Base-by-base conservation (phyloP, 1,284 basidiomycete species). In the Phaffia rhodozyma region DNA sequence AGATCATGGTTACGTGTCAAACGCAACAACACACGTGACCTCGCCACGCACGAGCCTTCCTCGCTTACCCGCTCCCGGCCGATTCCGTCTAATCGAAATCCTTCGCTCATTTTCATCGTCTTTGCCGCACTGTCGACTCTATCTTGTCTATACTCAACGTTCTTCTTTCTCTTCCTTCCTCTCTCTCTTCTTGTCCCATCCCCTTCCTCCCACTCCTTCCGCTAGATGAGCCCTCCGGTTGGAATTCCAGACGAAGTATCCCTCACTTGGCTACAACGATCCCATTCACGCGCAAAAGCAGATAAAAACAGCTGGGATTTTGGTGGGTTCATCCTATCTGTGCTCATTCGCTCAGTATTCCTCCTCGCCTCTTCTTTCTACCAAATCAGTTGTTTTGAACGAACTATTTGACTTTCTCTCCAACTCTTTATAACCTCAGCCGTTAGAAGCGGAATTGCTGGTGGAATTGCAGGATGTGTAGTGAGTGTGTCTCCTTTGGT, bases 401-500 rank as follows among this genome's bases (percentile, higher is more conserved):
- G 23, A 16, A n/a, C 34, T 34, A 25, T 11, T 4, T 13, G 9
- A 6, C 25, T 16, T 1, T 23, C 34, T 51, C 7, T n/a, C 16
- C 32, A 7, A 18, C 27, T 29, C 21, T 23, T 30, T n/a, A 13
- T 7, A 16, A 43, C n/a, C n/a, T 5, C 61, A 77, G 76, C 76
- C 2, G 61, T 77, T 27, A 73, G 73, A 23, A 76, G 75, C 58
- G 89, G 91, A 55, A 74, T 96, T 58, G 92, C 92, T 38, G 93
- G 93, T 63, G 93, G 93, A 49, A 78, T 94, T 61, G 92, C 93
- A 34, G 93, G 92, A 65, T 96, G 93, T 75, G 83, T 93, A 66
- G 91, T 94, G 73, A 71, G 90, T 83, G 48, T 4, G 56, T 38
- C 43, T 60, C 53, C 65, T 64, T 66, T 62, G 55, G 67, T 25